A percentile compares a stretch with the other conserved stretches of the same genome.
Conservation (phyloP, 768 basidiomycete species). For the Auricularia cornea region DNA sequence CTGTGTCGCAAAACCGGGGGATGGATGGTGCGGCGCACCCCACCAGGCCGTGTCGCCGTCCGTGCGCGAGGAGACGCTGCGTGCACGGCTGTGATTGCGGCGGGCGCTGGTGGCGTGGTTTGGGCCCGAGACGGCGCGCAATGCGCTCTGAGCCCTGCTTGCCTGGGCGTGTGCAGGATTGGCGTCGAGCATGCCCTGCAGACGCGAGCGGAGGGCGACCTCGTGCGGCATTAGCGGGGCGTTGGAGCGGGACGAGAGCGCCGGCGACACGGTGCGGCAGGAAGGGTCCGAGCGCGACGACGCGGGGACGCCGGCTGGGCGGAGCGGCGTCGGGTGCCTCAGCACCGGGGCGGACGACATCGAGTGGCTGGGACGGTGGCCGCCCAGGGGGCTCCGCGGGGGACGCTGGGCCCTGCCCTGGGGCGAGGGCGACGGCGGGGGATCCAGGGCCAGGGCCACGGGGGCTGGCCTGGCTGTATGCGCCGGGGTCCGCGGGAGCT, state of each 20-base stretch:
- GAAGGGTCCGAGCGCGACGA: constrained; percentile 1
- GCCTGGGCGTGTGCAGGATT: not conserved
- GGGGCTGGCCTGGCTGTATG: constrained; percentile 3
- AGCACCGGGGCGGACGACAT: not conserved
- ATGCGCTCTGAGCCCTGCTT: not conserved
- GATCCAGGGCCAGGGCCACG: not conserved
- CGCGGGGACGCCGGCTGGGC: not conserved
- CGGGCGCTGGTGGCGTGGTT: not conserved
- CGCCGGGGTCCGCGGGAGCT: constrained; percentile 6
- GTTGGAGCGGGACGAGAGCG: constrained; percentile 28
- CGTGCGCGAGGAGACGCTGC: constrained; percentile 18
- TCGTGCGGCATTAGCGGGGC: constrained; percentile 25
- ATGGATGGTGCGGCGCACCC: not conserved
- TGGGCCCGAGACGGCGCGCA: not conserved
- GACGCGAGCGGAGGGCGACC: constrained; percentile 42
- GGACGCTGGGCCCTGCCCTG: not conserved
- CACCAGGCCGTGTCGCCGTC: not conserved
- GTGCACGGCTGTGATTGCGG: not conserved
- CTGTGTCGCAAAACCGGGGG: not conserved
- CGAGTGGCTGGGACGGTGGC: not conserved
- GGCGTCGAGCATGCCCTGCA: constrained; percentile 41
- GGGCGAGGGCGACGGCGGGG: not conserved
- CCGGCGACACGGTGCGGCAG: constrained; percentile 1
- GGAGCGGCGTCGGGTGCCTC: not conserved
- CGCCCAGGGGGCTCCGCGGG: not conserved